Base-by-base conservation (phyloP, 495 filamentous ascomycete species). In the Aspergillus nidulans region DNA sequence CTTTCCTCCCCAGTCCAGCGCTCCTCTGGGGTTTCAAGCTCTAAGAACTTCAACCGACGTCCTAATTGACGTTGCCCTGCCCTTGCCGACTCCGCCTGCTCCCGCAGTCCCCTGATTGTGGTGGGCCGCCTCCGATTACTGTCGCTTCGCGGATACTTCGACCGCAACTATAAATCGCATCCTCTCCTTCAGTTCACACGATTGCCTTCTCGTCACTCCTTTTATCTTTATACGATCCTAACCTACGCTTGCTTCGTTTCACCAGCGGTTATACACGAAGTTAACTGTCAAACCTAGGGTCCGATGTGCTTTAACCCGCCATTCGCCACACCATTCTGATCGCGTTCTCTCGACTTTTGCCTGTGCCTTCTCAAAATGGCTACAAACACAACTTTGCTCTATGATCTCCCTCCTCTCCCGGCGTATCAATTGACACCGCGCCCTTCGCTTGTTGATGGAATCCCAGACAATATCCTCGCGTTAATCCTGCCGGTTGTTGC, bases 381-480 rank as follows among this genome's bases (percentile, higher is more conserved):
- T 24, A 58, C 61, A 44, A 78, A 78, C 58, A 56, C 71, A 23
- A 72, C 76, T 20, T 56, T 69, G 61, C 61, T 67, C 54, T 69
- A 63, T 56, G 72, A 77, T 55, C 80, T 96, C 36, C 91, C 91
- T 53, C 89, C 90, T 24, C 82, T 95, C 21, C 89, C 92, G 30
- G 68, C 79, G 20, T 94, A 91, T 72, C 82, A 81, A 24, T 69
- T 89, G 16, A 72, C 73, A 44, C 84, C 84, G 7, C 82, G 85
- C 25, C 79, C 84, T 55, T 81, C 90, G 32, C 73, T 96, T 26
- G 55, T 96, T 41, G 77, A 90, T 36, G 83, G 81, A 64, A 79
- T 96, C n/a, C 80, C 89, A 19, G 94, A 97, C 69, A 85, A 84
- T 63, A 82, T 86, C 67, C 71, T 96, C 20, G 77, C 85, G 18